Base-by-base conservation (phyloP, 1,284 basidiomycete species). In the Marasmius oreades region DNA sequence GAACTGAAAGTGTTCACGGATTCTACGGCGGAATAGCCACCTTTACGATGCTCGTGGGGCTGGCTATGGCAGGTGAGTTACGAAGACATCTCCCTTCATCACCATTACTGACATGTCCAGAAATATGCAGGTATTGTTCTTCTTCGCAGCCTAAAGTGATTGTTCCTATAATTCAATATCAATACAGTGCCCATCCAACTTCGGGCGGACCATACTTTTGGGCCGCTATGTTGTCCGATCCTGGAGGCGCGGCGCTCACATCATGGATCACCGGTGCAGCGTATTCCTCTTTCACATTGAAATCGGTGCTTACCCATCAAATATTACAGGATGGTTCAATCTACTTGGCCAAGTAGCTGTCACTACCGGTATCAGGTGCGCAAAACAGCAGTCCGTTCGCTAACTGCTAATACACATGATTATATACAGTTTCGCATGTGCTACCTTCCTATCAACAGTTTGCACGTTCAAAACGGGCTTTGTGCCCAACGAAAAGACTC, bases 131-230 rank as follows among this genome's bases (percentile, higher is more conserved):
- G 77, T 76, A 58, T 14, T 52, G n/a, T n/a, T n/a, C n/a, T 45
- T 23, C 16, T 6, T 18, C 24, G 48, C 50, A 39, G 4, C 22
- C 16, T 48, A 47, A 26, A 28, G 22, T n/a, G n/a, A 33, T 37
- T 16, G 33, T 22, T 23, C 39, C 14, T 11, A n/a, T n/a, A n/a
- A n/a, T 44, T 51, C 42, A 11, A 28, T 48, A 26, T 31, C 39
- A 43, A 44, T 16, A 23, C 20, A 77, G 84, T 63, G 84, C 87
- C 1, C 85, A 88, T 66, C 88, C 88, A 2, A 88, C 87, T 0
- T 84, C 81, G 51, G 88, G 87, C 4, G 88, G 88, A 0, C 86
- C 86, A 0, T 88, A 89, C 63, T 88, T 83, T 67, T 89, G 86
- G 87, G 82, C 86, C 18, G 86, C 86, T 1, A 87, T 87, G 83